Percentiles rank a stretch among this genome's conserved stretches.
These are phyloP conservation scores for Blastomyces emzantsi DNA, from an alignment of 2,329 filamentous ascomycete species.

Conservation along the genomic window DNA sequence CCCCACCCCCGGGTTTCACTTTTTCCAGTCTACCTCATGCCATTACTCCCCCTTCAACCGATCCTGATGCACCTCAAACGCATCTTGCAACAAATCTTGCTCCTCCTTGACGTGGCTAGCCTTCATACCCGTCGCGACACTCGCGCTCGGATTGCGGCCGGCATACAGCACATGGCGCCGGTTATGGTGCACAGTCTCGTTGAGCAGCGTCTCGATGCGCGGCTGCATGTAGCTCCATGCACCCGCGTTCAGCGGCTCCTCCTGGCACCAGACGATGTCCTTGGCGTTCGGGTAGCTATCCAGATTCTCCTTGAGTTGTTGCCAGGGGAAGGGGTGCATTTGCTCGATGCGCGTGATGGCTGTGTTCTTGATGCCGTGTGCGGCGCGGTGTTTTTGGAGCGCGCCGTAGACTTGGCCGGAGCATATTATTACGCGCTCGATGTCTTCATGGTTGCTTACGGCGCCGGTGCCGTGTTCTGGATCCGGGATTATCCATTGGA, in stretches of 20 bases:
- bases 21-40: no score
- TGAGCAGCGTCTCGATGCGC: conserved; percentile 90
- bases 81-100: conserved; percentile 64
- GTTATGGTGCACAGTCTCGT: conserved; percentile 84
- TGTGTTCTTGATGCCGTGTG: conserved; percentile 78
- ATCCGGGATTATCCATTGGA: conserved; percentile 94
- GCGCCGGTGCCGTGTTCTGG: conserved; percentile 66
- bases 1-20: no score
- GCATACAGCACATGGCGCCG: conserved; percentile 95
- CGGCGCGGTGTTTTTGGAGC: conserved; percentile 80
- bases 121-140: conserved; percentile 90
- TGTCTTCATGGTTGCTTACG: conserved; percentile 73
- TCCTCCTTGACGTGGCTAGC: conserved; percentile 83
- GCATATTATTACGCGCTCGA: conserved; percentile 91
- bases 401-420: conserved; percentile 88
- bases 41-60: conserved; percentile 56
- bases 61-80: conserved; percentile 55
- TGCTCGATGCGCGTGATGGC: conserved; percentile 96
- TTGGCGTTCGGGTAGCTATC: conserved; percentile 96
- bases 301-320: conserved; percentile 90
- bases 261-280: conserved; percentile 94
- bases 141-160: conserved; percentile 84
- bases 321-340: conserved; percentile 98
- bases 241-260: conserved; percentile 95
- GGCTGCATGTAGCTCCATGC: conserved; percentile 97